These are phyloP conservation scores for Cyathus striatus DNA, from an alignment of 768 basidiomycete genomes.

Conservation along the genomic window DNA sequence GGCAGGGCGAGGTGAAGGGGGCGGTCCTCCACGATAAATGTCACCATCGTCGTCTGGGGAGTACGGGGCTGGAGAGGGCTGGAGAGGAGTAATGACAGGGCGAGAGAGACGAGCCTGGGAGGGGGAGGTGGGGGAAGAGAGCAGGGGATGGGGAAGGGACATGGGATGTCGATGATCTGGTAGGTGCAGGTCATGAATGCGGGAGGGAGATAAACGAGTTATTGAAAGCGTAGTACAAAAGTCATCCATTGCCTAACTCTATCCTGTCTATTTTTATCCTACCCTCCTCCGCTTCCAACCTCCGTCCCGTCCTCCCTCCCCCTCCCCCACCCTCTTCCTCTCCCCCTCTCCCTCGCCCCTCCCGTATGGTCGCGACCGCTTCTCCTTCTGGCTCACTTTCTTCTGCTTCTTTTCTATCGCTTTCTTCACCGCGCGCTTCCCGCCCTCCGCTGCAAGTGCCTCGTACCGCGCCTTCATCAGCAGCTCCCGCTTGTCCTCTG, in stretches of 20 bases:
- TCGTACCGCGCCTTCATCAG: conserved; percentile 75
- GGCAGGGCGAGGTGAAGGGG: conserved; percentile 22
- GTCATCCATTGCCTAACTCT: background rate
- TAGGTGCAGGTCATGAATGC: background rate
- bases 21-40: conserved; percentile 56
- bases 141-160: background rate
- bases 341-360: conserved; percentile 17
- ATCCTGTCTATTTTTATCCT: background rate
- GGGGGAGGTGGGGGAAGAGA: background rate
- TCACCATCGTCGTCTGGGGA: conserved; percentile 31
- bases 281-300: conserved; percentile 2
- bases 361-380: conserved; percentile 70
- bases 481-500: conserved; percentile 77
- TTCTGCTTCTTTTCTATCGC: conserved; percentile 86
- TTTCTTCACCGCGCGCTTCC: conserved; percentile 78
- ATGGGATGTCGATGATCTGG: background rate
- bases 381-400: conserved; percentile 86
- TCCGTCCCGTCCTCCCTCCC: conserved; percentile 8
- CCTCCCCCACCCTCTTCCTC: conserved; percentile 5
- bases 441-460: conserved; percentile 70
- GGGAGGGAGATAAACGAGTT: background rate
- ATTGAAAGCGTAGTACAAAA: background rate
- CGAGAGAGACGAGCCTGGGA: background rate
- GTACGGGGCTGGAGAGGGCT: conserved; percentile 1
- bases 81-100: conserved; percentile 2